These are phyloP conservation scores for Artemisia princeps DNA, from an alignment of 140 eudicot genomes.

Conservation along the genomic window DNA sequence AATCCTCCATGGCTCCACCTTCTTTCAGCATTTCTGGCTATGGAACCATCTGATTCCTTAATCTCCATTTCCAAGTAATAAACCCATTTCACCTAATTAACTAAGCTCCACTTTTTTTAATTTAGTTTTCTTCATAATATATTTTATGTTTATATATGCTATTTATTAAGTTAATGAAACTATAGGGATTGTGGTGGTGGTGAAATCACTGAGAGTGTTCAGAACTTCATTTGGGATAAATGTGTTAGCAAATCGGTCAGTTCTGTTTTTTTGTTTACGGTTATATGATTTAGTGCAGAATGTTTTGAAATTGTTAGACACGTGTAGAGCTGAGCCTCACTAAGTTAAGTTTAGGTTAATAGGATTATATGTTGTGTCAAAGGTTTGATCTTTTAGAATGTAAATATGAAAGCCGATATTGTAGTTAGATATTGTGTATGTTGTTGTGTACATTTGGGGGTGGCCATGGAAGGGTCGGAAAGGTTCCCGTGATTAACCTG, in stretches of 20 bases:
- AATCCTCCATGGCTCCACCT: conserved; percentile 43
- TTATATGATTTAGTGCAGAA: background rate
- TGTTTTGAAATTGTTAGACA: too few relatives aligned
- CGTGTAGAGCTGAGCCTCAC: too few relatives aligned
- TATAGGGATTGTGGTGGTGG: conserved; percentile 73
- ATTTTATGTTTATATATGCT: background rate
- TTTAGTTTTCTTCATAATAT: background rate
- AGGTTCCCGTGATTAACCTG: too few relatives aligned
- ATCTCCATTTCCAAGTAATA: conserved; percentile 61
- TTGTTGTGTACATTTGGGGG: too few relatives aligned
- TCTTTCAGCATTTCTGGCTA: conserved; percentile 66
- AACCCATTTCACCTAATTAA: conserved; percentile 5
- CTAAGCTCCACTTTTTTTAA: background rate
- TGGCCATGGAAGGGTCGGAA: too few relatives aligned
- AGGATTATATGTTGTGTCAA: too few relatives aligned
- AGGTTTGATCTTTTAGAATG: too few relatives aligned
- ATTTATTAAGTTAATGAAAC: conserved; percentile 1
- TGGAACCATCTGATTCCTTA: conserved; percentile 67
- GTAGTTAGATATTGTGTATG: too few relatives aligned
- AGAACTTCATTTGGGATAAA: conserved; percentile 57
- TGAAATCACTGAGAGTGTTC: conserved; percentile 61
- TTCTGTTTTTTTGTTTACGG: background rate
- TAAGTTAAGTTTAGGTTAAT: too few relatives aligned
- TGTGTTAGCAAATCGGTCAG: conserved; percentile 61
- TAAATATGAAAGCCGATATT: too few relatives aligned